A percentile compares a stretch with the other conserved stretches of the same genome.
Conservation (phyloP, 768 basidiomycete species). For the Russula vinacea region DNA sequence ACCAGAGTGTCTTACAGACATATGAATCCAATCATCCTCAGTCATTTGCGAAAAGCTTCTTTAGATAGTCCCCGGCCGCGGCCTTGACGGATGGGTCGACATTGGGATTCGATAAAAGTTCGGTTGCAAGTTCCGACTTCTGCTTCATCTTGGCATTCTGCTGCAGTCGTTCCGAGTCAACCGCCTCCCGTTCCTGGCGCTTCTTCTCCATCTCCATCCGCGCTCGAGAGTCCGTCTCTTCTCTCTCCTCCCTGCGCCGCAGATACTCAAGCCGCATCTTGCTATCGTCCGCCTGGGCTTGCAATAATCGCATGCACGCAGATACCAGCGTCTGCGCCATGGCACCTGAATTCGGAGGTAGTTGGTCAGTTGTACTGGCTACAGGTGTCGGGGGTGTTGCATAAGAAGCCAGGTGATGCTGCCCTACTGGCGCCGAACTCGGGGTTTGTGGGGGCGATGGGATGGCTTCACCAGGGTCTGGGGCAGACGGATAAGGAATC, state of each 20-base stretch:
- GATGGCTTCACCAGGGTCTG: conserved; percentile 27
- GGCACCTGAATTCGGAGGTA: conserved; percentile 45
- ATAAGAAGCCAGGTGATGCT: conserved; percentile 21
- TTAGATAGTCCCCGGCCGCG: conserved; percentile 68
- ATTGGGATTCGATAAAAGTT: conserved; percentile 55
- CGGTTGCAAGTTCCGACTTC: conserved; percentile 65
- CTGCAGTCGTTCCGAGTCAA: conserved; percentile 53
- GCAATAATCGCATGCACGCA: conserved; percentile 57
- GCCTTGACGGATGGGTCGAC: conserved; percentile 61
- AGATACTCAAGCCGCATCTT: conserved; percentile 70
- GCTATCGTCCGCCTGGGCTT: conserved; percentile 64
- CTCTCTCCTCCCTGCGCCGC: conserved; percentile 64
- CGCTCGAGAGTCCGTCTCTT: conserved; percentile 53
- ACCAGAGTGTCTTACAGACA: background rate
- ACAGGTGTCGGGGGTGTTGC: conserved; percentile 22
- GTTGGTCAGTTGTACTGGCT: conserved; percentile 38
- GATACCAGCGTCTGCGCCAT: conserved; percentile 56
- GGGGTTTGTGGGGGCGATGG: conserved; percentile 30
- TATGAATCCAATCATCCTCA: conserved; percentile 24
- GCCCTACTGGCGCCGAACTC: conserved; percentile 21
- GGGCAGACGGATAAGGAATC: conserved; percentile 17
- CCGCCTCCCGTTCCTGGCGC: conserved; percentile 54
- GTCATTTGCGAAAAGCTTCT: conserved; percentile 55
- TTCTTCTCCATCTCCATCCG: conserved; percentile 53
- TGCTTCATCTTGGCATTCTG: conserved; percentile 53